These are phyloP conservation scores for Microascus cirrosus DNA, from an alignment of 2,329 filamentous ascomycete species.

Conservation along the genomic window DNA sequence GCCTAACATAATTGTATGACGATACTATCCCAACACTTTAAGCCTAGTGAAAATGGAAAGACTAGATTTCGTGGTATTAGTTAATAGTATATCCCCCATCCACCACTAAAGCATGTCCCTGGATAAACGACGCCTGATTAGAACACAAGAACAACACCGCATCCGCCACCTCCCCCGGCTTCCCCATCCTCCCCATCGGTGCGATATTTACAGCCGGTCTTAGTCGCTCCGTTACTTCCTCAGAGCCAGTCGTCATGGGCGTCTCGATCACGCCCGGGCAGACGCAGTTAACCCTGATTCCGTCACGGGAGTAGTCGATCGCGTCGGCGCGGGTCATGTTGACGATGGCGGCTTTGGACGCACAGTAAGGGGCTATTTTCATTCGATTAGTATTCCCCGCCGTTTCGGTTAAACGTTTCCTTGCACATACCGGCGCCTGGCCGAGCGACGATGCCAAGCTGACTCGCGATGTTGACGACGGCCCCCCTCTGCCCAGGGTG, in stretches of 20 bases:
- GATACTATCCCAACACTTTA: no score
- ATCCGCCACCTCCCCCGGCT: conserved; percentile 35
- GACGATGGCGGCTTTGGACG: conserved; percentile 46
- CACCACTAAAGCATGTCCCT: conserved; percentile 38
- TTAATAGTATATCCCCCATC: conserved; percentile 42
- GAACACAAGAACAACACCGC: conserved; percentile 37
- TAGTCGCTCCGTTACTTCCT: conserved; percentile 25
- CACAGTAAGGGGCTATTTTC: conserved; percentile 38
- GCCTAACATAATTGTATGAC: no score
- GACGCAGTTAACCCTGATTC: conserved; percentile 25
- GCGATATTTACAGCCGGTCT: conserved; percentile 30
- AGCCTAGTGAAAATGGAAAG: no score
- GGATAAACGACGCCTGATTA: conserved; percentile 35
- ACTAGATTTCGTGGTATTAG: no score
- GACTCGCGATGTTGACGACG: conserved; percentile 40
- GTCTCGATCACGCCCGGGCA: conserved; percentile 32
- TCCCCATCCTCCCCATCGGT: conserved; percentile 39
- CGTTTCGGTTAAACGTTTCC: background rate
- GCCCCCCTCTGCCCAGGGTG: conserved; percentile 31
- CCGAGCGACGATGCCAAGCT: conserved; percentile 36
- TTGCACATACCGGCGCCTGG: conserved; percentile 27
- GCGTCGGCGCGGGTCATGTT: conserved; percentile 45
- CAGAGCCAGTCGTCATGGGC: conserved; percentile 28
- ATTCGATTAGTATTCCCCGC: background rate
- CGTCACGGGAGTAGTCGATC: conserved; percentile 38